Conservation (phyloP, 73 alveolate species). For the Symbiodinium natans region DNA sequence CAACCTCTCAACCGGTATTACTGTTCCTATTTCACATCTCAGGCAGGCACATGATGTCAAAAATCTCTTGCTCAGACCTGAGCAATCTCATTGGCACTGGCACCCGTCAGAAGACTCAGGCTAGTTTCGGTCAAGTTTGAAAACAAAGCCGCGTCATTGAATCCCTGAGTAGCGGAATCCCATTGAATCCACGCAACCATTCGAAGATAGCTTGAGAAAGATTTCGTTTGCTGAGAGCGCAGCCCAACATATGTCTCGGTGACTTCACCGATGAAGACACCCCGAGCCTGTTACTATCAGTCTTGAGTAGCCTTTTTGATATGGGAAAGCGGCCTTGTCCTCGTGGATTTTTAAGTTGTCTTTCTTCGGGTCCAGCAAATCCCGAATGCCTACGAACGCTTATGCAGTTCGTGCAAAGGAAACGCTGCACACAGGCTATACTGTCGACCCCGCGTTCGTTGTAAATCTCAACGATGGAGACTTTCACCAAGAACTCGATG, state of each 20-base stretch:
- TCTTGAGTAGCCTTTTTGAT: neutral
- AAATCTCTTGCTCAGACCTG: constrained; percentile 94
- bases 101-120: neutral
- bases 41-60: constrained; percentile 72
- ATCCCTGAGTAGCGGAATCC: no score
- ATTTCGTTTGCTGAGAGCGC: neutral
- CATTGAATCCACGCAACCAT: no score
- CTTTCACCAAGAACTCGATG: constrained; percentile 95
- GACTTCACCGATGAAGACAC: constrained; percentile 95
- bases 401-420: neutral
- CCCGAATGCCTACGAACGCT: constrained; percentile 95
- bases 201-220: no score
- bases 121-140: no score
- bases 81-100: neutral
- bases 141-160: no score
- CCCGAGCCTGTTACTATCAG: constrained; percentile 58
- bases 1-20: neutral
- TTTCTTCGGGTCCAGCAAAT: constrained; percentile 95
- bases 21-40: neutral
- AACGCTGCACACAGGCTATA: constrained; percentile 93
- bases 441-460: constrained; percentile 40
- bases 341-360: constrained; percentile 95
- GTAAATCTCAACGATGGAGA: constrained; percentile 95
- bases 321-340: constrained; percentile 37
- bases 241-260: constrained; percentile 94